phyloP scores from a whole-genome alignment of 169 alveolate genomes.

The Cryptosporidium muris region DNA sequence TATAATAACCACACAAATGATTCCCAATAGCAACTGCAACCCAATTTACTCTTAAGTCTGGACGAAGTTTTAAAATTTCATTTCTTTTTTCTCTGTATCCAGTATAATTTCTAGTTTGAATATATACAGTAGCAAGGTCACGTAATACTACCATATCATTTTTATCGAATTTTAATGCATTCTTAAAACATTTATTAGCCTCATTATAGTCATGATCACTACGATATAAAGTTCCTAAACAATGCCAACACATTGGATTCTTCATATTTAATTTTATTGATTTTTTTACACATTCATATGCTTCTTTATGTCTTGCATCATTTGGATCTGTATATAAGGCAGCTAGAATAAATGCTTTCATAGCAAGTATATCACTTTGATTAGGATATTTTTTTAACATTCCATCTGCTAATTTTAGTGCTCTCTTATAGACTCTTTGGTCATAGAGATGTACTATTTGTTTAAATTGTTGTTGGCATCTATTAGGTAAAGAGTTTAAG shows the following conservation, averaged over 20 bases:
- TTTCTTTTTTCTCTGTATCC: constrained; percentile 84
- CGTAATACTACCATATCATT: constrained; percentile 82
- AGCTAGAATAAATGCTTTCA: constrained; percentile 73
- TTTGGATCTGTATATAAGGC: constrained; percentile 46
- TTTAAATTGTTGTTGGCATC: constrained; percentile 57
- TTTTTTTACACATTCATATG: constrained; percentile 73
- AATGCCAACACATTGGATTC: constrained; percentile 76
- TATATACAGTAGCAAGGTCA: constrained; percentile 83
- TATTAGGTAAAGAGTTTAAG: not conserved
- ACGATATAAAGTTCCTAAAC: constrained; percentile 72
- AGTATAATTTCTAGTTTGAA: constrained; percentile 83
- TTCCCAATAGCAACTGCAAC: constrained; percentile 83
- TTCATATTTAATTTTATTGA: constrained; percentile 71
- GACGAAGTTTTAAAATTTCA: constrained; percentile 77
- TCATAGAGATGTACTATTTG: constrained; percentile 68
- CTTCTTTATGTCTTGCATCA: constrained; percentile 72
- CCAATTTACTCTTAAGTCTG: constrained; percentile 82
- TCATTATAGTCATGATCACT: constrained; percentile 84
- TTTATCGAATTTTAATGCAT: constrained; percentile 81
- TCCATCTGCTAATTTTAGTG: constrained; percentile 72
- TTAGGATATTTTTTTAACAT: constrained; percentile 74
- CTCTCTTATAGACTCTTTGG: constrained; percentile 74
- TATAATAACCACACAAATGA: constrained; percentile 78
- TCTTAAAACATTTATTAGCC: constrained; percentile 85
- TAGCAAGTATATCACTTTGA: constrained; percentile 74